phyloP scores from a whole-genome alignment of 495 filamentous ascomycete genomes.

The Daldinia decipiens region DNA sequence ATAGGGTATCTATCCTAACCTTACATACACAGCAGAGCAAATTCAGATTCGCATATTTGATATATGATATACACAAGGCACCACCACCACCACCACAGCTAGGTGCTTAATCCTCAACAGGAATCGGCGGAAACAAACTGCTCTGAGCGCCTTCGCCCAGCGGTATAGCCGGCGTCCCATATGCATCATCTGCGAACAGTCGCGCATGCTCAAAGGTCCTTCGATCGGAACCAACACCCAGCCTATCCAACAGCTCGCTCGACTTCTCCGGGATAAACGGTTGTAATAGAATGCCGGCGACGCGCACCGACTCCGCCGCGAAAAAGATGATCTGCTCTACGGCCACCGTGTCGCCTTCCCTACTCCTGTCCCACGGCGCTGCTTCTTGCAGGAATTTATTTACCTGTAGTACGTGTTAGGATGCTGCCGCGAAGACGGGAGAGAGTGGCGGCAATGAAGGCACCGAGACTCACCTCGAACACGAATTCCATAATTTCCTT shows the following conservation, averaged over 20 bases:
- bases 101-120: constrained; percentile 45
- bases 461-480: constrained; percentile 56
- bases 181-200: constrained; percentile 70
- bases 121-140: constrained; percentile 52
- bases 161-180: constrained; percentile 64
- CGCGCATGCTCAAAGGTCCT: constrained; percentile 66
- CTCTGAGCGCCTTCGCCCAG: constrained; percentile 58
- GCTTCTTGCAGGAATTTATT: constrained; percentile 71
- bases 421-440: not conserved
- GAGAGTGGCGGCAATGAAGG: not conserved
- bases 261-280: constrained; percentile 91
- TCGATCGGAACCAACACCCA: constrained; percentile 73
- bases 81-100: not conserved
- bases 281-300: constrained; percentile 85
- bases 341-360: constrained; percentile 19
- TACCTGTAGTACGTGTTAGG: constrained; percentile 61
- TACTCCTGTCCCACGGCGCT: constrained; percentile 51
- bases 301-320: constrained; percentile 78
- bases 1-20: not conserved
- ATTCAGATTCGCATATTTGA: not conserved
- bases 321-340: constrained; percentile 68
- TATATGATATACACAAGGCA: not conserved
- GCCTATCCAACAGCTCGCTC: constrained; percentile 74
- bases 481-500: constrained; percentile 72
- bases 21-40: not conserved